phyloP scores from a whole-genome alignment of 768 basidiomycete species.

The Lactifluus volemus region DNA sequence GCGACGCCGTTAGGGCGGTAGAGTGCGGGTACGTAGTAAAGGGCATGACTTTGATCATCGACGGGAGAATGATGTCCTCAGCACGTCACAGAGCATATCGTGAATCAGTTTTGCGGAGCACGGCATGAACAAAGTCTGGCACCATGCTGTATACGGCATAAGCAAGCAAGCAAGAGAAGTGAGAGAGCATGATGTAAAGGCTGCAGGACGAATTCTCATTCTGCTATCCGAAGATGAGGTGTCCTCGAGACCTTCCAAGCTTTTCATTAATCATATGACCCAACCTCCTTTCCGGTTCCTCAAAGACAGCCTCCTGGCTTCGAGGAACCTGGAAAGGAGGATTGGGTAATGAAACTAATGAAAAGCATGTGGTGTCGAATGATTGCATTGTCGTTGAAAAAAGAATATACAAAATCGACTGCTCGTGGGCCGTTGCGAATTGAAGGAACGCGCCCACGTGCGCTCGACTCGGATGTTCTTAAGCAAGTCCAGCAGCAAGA shows the following conservation, averaged over 20 bases:
- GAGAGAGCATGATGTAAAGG: conserved; percentile 40
- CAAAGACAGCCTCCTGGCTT: no score
- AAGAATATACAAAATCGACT: conserved; percentile 80
- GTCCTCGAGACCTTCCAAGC: conserved; percentile 48
- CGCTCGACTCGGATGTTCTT: no score
- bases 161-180: no score
- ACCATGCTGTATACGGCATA: conserved; percentile 55
- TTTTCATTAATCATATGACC: no score
- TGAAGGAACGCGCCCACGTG: conserved; percentile 70
- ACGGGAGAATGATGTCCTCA: conserved; percentile 23
- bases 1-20: neutral
- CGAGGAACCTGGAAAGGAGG: no score
- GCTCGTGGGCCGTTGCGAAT: conserved; percentile 82
- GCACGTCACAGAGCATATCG: conserved; percentile 36
- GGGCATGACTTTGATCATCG: conserved; percentile 65
- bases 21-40: conserved; percentile 50
- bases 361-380: conserved; percentile 43
- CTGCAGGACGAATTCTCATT: conserved; percentile 87
- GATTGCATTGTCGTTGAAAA: conserved; percentile 46
- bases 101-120: conserved; percentile 38
- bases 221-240: conserved; percentile 68
- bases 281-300: no score
- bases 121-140: conserved; percentile 63
- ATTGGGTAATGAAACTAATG: no score
- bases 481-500: no score